These are phyloP conservation scores for Sisymbrium altissimum DNA, from an alignment of 345 rosid genomes.

Conservation along the genomic window DNA sequence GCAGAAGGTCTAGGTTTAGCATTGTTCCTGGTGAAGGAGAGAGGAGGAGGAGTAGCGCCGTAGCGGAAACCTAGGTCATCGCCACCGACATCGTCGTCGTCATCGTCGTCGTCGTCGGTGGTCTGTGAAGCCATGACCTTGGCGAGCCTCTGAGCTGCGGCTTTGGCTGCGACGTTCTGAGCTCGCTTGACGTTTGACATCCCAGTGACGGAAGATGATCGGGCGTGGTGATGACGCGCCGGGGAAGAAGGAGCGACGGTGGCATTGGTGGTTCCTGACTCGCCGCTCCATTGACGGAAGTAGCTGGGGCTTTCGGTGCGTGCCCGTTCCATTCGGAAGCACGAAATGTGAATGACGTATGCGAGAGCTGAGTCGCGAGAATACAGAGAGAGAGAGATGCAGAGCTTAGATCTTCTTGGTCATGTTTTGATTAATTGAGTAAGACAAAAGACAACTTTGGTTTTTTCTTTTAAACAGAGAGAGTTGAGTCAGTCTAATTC, in stretches of 20 bases:
- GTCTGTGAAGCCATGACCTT: constrained; percentile 99
- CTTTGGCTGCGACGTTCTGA: constrained; percentile 94
- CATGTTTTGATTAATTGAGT: constrained; percentile 16
- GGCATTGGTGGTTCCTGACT: constrained; percentile 41
- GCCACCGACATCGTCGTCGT: constrained; percentile 39
- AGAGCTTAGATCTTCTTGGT: constrained; percentile 30
- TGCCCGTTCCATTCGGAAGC: constrained; percentile 57
- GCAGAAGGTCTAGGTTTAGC: constrained; percentile 36
- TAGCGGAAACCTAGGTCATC: constrained; percentile 84
- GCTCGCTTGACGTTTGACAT: constrained; percentile 80
- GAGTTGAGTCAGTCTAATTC: no score
- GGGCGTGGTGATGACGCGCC: constrained; percentile 56
- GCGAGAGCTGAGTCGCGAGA: neutral
- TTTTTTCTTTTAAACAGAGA: neutral
- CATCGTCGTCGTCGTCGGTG: constrained; percentile 62
- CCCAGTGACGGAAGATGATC: constrained; percentile 64
- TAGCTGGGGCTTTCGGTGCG: constrained; percentile 71
- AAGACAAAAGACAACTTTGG: constrained; percentile 17
- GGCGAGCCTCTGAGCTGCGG: constrained; percentile 96
- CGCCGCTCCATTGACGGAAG: constrained; percentile 71
- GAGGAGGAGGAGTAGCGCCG: constrained; percentile 80
- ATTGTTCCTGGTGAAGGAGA: constrained; percentile 54
- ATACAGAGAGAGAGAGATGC: neutral
- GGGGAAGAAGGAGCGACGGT: constrained; percentile 46
- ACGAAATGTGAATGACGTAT: neutral